Conservation (phyloP, 768 basidiomycete genomes). For the Serendipita sp. region DNA sequence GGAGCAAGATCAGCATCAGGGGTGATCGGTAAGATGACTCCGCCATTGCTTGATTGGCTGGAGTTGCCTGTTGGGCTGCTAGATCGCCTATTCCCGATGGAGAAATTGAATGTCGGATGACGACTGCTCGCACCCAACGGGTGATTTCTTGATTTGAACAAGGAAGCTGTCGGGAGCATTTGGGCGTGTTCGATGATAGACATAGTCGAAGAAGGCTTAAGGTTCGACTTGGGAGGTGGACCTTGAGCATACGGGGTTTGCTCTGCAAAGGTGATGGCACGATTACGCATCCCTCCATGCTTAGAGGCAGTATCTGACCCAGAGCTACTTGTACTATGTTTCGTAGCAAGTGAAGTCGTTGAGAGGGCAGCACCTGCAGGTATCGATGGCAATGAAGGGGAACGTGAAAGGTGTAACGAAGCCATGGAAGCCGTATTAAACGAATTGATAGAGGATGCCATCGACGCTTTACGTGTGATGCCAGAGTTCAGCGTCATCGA, state of each 20-base stretch:
- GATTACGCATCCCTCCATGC: neutral
- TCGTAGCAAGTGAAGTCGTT: neutral
- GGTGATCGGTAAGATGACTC: neutral
- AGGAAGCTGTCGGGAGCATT: neutral
- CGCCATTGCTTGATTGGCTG: constrained; percentile 1
- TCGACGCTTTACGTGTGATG: neutral
- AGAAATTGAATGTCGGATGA: neutral
- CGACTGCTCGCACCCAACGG: neutral
- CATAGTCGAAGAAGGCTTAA: constrained; percentile 1
- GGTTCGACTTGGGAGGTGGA: neutral
- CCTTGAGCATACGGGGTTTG: neutral
- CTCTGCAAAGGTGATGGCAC: neutral
- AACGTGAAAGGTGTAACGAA: neutral
- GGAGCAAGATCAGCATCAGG: neutral
- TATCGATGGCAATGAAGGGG: neutral
- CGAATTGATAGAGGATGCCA: neutral
- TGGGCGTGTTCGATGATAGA: constrained; percentile 3
- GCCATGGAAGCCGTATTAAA: neutral
- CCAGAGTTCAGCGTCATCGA: neutral
- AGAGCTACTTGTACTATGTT: neutral
- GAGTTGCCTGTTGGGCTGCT: constrained; percentile 4
- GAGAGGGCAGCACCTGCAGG: neutral
- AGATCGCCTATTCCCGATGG: neutral
- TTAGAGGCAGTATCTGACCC: neutral
- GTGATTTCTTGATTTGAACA: neutral